These are phyloP conservation scores for Fusarium mexicanum DNA, from an alignment of 2,329 filamentous ascomycete species.

Conservation along the genomic window DNA sequence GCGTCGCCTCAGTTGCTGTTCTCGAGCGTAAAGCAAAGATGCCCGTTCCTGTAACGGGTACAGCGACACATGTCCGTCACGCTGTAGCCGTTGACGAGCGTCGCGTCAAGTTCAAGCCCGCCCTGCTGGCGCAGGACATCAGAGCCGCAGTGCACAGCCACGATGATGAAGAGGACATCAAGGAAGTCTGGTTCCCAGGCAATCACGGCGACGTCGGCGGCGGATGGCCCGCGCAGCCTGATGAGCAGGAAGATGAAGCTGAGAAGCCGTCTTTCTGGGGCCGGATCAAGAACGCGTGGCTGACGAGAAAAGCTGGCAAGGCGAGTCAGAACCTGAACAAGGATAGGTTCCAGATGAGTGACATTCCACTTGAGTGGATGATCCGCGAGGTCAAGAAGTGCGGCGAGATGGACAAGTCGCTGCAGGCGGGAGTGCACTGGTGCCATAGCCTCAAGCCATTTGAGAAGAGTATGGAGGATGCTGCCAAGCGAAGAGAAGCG, in stretches of 20 bases:
- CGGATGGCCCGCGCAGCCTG: constrained; percentile 54
- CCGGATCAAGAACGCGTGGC: constrained; percentile 50
- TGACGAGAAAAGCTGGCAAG: constrained; percentile 46
- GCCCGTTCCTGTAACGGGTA: constrained; percentile 51
- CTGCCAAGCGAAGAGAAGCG: constrained; percentile 42
- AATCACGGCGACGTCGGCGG: constrained; percentile 65
- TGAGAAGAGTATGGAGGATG: constrained; percentile 45
- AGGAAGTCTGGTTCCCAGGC: constrained; percentile 65
- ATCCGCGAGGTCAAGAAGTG: constrained; percentile 57
- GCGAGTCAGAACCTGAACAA: constrained; percentile 44
- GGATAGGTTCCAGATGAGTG: constrained; percentile 57
- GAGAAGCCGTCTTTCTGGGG: constrained; percentile 47
- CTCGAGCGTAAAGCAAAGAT: constrained; percentile 51
- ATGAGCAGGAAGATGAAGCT: constrained; percentile 31
- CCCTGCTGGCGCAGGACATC: constrained; percentile 56
- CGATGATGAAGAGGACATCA: constrained; percentile 50
- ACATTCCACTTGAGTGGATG: constrained; percentile 64
- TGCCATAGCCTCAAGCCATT: constrained; percentile 46
- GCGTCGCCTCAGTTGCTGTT: constrained; percentile 61
- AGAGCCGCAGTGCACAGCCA: constrained; percentile 35
- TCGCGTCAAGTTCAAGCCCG: constrained; percentile 64
- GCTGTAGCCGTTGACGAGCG: constrained; percentile 64
- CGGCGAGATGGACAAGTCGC: constrained; percentile 41
- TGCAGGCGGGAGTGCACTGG: constrained; percentile 49
- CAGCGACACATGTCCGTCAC: constrained; percentile 59